Conservation (phyloP, 257 asterid genomes). For the Primulina huaijiensis region DNA sequence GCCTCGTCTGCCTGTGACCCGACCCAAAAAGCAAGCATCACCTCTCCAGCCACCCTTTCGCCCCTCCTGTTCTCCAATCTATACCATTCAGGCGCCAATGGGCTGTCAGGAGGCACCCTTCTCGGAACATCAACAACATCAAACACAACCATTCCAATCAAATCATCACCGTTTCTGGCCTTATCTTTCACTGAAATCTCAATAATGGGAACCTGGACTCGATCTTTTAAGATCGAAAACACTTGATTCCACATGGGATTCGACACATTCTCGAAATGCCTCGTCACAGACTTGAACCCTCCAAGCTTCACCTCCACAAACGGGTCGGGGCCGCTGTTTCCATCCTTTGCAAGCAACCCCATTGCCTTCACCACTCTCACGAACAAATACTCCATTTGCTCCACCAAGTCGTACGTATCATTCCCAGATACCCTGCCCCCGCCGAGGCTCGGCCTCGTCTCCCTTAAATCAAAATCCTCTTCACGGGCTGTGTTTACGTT, state of each 20-base stretch:
- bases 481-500: slow-evolving; percentile 15
- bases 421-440: slow-evolving; percentile 64
- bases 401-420: slow-evolving; percentile 81
- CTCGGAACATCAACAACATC: slow-evolving; percentile 14
- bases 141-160: slow-evolving; percentile 20
- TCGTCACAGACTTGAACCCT: slow-evolving; percentile 50
- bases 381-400: slow-evolving; percentile 76
- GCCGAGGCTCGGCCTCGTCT: slow-evolving; percentile 81
- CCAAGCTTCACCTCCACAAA: slow-evolving; percentile 73
- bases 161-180: slow-evolving; percentile 42
- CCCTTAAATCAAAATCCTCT: slow-evolving; percentile 65
- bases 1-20: slow-evolving; percentile 26
- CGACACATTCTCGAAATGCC: slow-evolving; percentile 34
- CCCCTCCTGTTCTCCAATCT: slow-evolving; percentile 17
- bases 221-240: slow-evolving; percentile 52
- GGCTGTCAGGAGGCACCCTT: slow-evolving; percentile 24
- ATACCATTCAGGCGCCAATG: slow-evolving; percentile 22
- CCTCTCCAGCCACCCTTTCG: slow-evolving; percentile 17
- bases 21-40: slow-evolving; percentile 25
- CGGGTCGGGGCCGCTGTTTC: slow-evolving; percentile 42
- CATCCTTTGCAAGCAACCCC: slow-evolving; percentile 44
- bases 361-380: slow-evolving; percentile 69
- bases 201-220: slow-evolving; percentile 48
- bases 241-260: slow-evolving; percentile 85
- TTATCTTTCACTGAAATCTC: slow-evolving; percentile 67